Conservation (phyloP, 805 yeast species). For the Schwanniomyces sp. region DNA sequence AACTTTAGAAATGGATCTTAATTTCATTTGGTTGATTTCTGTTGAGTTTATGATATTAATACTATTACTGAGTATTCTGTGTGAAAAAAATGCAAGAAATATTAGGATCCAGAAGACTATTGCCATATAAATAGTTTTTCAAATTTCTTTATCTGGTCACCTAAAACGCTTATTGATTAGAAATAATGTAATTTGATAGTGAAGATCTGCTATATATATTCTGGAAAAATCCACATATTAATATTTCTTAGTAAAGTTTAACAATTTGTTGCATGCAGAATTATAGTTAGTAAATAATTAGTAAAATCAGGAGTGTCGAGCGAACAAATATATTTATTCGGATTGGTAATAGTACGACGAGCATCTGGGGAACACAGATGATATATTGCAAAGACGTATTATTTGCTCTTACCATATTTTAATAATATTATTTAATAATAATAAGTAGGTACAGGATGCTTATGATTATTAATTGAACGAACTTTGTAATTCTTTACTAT, state of each 20-base stretch:
- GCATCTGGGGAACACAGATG: background rate
- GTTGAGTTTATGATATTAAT: background rate
- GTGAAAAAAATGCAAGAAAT: constrained; percentile 5
- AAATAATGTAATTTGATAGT: background rate
- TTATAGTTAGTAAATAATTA: background rate
- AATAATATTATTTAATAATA: no score
- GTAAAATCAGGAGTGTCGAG: background rate
- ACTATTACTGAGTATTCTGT: background rate
- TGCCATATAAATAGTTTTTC: constrained; percentile 6
- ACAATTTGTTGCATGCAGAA: background rate
- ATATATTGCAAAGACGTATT: no score
- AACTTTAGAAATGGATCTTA: constrained; percentile 32
- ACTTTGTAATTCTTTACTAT: no score
- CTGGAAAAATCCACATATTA: background rate
- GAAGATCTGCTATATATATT: background rate
- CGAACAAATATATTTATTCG: background rate
- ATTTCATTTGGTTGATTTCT: constrained; percentile 8
- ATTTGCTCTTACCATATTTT: no score
- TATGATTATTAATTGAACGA: no score
- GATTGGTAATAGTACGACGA: background rate
- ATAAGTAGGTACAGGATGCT: no score
- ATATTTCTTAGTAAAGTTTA: background rate
- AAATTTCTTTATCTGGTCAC: background rate
- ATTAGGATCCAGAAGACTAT: background rate
- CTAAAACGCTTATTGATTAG: background rate